Evolutionary conservation across 2,329 filamentous ascomycete genomes (phyloP).

Genomic region (Penicillium crustosum): DNA sequence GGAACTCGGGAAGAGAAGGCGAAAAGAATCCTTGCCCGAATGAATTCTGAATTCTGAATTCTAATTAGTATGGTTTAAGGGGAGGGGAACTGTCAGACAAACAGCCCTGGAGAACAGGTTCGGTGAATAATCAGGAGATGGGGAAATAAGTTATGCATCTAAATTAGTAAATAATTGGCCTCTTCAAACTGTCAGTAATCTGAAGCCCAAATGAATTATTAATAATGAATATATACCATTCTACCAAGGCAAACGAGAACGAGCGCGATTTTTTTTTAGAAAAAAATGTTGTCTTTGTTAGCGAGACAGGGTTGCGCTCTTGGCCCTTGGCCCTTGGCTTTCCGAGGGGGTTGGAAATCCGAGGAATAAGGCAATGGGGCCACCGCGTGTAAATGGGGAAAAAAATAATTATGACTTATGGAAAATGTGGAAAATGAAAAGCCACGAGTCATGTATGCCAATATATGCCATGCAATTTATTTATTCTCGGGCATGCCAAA

Average conservation of each 20-base stretch:
- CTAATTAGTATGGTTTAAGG: background rate
- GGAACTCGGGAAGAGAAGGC: slow-evolving; percentile 3
- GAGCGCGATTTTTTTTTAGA: background rate
- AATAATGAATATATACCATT: background rate
- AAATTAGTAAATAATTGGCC: background rate
- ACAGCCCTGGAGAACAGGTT: background rate
- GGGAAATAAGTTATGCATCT: background rate
- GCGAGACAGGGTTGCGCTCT: slow-evolving; percentile 9
- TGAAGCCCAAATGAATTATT: background rate
- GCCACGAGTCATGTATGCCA: slow-evolving; percentile 20
- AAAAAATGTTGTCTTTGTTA: background rate
- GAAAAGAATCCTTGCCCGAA: background rate
- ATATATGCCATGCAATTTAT: slow-evolving; percentile 20
- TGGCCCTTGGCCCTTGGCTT: slow-evolving; percentile 2
- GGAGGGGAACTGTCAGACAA: background rate
- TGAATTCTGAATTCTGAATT: too few relatives aligned
- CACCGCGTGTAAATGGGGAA: background rate
- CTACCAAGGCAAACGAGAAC: slow-evolving; percentile 1
- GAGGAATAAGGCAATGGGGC: slow-evolving; percentile 1
- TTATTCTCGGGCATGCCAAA: background rate
- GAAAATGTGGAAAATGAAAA: background rate
- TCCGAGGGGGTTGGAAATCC: background rate
- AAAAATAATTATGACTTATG: background rate
- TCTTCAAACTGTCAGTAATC: background rate
- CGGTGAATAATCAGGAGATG: background rate